Evolutionary conservation across 208 protist genomes (phyloP).

Genomic region (Entamoeba invadens): DNA sequence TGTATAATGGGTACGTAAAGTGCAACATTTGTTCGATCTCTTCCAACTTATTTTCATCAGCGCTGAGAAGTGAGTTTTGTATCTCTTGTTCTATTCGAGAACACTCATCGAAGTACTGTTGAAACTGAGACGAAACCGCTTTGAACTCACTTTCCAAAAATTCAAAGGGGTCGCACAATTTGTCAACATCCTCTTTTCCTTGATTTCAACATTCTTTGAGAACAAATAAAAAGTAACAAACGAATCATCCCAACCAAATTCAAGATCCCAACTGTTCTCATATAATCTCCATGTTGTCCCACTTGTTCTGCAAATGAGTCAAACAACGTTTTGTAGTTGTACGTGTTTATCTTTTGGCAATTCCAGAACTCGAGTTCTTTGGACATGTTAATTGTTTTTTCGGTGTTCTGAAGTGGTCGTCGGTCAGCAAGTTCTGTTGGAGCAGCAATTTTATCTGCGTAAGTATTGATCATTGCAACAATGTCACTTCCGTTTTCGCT

Average conservation of each 20-base stretch:
- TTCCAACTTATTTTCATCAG: not conserved
- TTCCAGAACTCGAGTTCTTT: not conserved
- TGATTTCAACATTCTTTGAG: not conserved
- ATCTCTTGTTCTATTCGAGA: not conserved
- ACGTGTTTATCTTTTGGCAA: not conserved
- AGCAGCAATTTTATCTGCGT: not conserved
- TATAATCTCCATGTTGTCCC: not conserved
- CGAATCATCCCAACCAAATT: not conserved
- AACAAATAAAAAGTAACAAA: not conserved
- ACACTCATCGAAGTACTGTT: not conserved
- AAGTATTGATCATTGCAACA: not conserved
- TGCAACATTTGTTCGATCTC: not conserved
- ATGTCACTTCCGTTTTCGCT: not conserved
- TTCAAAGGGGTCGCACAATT: not conserved
- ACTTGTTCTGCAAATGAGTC: not conserved
- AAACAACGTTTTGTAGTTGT: not conserved
- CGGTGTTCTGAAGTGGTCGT: not conserved
- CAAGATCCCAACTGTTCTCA: not conserved
- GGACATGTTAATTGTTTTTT: not conserved
- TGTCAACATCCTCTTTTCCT: not conserved
- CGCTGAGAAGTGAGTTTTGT: not conserved
- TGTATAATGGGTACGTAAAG: not conserved
- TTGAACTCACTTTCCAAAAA: not conserved
- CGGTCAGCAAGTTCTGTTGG: not conserved
- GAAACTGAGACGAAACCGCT: not conserved